Base-by-base conservation (phyloP, 1,139 yeast species). In the Meyerozyma athensensis region DNA sequence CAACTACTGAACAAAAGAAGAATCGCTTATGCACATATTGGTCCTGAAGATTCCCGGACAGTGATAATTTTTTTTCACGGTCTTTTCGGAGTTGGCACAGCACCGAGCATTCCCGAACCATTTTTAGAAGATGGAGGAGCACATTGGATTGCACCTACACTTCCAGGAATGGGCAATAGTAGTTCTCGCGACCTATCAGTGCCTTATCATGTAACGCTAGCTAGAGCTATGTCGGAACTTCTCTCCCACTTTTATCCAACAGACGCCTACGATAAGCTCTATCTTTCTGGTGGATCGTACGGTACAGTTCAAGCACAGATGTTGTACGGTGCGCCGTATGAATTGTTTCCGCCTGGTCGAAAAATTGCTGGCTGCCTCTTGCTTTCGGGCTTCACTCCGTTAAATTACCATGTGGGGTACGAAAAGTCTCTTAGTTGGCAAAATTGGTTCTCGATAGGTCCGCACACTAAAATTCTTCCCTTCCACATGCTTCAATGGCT, bases 281-380 rank as follows among this genome's bases (percentile, higher is more conserved):
- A 22, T 22, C 7, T 22, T 7, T 4, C 24, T 22, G 24, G 24
- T 22, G 24, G 24, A 22, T 22, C 24, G 4, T 22, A 22, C 7
- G 24, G 24, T 7, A 22, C 24, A 22, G 24, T 22, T 22, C 24
- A 22, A 22, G 24, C 24, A 22, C 24, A 22, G 24, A 22, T 22
- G 24, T 22, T 22, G 24, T 22, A 22, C 24, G 24, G 24, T 22
- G 24, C 24, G 24, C 24, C 24, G 24, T 22, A 22, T 22, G 24
- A 22, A 5, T 22, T 22, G 24, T 22, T 22, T 22, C 24, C 24
- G 24, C 24, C 24, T 22, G 24, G 24, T 5, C 24, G 24, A 5
- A 22, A 22, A 22, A 22, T 22, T 22, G 24, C 24, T 22, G 24
- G 24, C n/a, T 22, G 24, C 7, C 24, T 22, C 24, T 22, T 22